Base-by-base conservation (phyloP, 345 rosid genomes). In the Eucalyptus coolabah region DNA sequence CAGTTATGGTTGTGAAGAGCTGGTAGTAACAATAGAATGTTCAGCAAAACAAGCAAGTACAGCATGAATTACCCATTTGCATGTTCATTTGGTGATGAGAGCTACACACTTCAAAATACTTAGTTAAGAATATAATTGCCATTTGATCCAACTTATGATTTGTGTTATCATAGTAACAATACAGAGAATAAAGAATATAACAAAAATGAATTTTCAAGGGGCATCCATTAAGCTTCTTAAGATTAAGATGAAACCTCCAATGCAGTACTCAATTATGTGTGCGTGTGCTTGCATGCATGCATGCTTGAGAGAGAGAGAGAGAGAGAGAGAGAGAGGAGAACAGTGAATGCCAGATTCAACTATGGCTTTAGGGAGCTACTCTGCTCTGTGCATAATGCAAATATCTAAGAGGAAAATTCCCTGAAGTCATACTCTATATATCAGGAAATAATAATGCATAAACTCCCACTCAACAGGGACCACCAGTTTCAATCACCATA, bases 1-100 rank as follows among this genome's bases (percentile, higher is more conserved):
- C 91, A 0, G 97, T 97, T n/a, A 96, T 91, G 42, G 99, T 97
- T 87, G 99, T 92, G 54, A 93, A 90, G 26, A 98, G 95, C 99
- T 98, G 93, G 91, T 17, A 32, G 85, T 47, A 89, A 47, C 9
- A 63, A 53, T 5, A 67, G 45, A 40, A 77, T 77, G 30, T 40
- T 77, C 30, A 77, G 85, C 47, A 77, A 77, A 77, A 77, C 28
- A 77, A 40, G 85, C 30, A 11, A 40, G 47, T 21, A 77, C 30
- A 4, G 85, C 47, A 40, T 77, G 47, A 40, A 37, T 77, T 77
- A 12, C 85, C 47, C 42, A 77, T 40, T 37, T 40, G 47, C 85
- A 77, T 14, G 24, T 40, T 77, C 47, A 40, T 77, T 21, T 37
- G 85, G 85, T 40, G 47, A 40, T 21, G 47, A 40, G 47, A 77